Evolutionary conservation across 2,329 filamentous ascomycete species (phyloP), one percentile per base, ranked within the genome.

Genomic region (Fusarium sp.): DNA sequence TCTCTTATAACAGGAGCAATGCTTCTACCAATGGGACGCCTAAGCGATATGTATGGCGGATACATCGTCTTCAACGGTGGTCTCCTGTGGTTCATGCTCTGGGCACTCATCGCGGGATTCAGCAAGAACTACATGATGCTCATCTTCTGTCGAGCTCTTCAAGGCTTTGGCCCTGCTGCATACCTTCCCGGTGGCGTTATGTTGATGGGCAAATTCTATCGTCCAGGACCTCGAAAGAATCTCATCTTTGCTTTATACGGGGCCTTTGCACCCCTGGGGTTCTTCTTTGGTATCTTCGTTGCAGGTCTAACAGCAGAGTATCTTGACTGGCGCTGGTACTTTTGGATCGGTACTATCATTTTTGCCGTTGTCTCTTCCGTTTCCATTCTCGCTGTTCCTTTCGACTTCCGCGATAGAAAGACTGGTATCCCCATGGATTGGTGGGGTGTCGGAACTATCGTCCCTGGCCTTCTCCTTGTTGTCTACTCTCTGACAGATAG

Each of bases 131-230:
- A 90, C 66, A 79, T 89, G 56, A 93, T 94, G 90, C 84, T 95
- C 69, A 91, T 94, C 73, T 84, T 92, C 60, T 93, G 90, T 77
- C 90, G 93, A 58, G 92, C 92, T 14, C 82, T 94, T 46, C 92
- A 94, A 79, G 93, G 93, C 0, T 81, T 95, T 15, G 93, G 92
- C 1, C 87, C 91, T 4, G 91, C 92, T 2, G 92, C 92, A 0
- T 93, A 93, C 68, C 80, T 94, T 16, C 92, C 92, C 0, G 89
- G 91, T 1, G 89, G 91, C 3, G 87, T 94, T 63, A 92, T 91
- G 87, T 84, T 94, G 11, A 82, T 94, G 11, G 91, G 90, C 5
- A 90, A 87, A 67, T 88, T 85, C 7, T 94, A 94, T 77, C 87
- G 91, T 1, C 92, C 92, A 0, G 92, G 92, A 0, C 91, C 91